These are phyloP conservation scores for Rosa rugosa DNA, from an alignment of 306 rosid genomes.

Conservation along the genomic window DNA sequence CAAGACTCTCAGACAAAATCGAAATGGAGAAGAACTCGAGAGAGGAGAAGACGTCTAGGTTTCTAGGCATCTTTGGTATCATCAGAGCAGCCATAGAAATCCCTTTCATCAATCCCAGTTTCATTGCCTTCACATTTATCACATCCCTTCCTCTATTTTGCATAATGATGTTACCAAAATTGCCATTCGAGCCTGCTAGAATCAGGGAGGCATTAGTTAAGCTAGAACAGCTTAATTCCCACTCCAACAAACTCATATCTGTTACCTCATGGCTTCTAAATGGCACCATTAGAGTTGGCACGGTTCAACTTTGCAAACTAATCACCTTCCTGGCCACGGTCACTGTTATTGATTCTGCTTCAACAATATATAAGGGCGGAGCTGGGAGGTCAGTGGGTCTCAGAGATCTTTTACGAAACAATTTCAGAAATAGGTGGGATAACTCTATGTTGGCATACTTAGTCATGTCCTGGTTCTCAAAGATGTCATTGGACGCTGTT, in stretches of 20 bases:
- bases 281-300: neutral
- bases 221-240: neutral
- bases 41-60: neutral
- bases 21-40: neutral
- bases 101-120: constrained; percentile 1
- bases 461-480: neutral
- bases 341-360: neutral
- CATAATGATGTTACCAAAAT: neutral
- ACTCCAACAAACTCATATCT: neutral
- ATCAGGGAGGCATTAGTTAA: too few relatives aligned
- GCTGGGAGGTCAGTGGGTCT: neutral
- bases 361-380: neutral
- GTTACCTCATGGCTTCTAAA: neutral
- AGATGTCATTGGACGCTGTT: neutral
- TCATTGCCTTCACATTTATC: constrained; percentile 3
- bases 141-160: constrained; percentile 6
- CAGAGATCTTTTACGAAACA: neutral
- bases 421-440: neutral
- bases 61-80: constrained; percentile 6
- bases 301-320: neutral
- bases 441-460: neutral
- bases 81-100: neutral
- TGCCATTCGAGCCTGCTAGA: neutral
- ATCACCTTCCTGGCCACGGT: neutral
- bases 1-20: neutral